A percentile compares a stretch with the other conserved stretches of the same genome.
Evolutionary conservation across 148 eudicot species (phyloP).

Genomic region (Rhododendron ferrugineum): DNA sequence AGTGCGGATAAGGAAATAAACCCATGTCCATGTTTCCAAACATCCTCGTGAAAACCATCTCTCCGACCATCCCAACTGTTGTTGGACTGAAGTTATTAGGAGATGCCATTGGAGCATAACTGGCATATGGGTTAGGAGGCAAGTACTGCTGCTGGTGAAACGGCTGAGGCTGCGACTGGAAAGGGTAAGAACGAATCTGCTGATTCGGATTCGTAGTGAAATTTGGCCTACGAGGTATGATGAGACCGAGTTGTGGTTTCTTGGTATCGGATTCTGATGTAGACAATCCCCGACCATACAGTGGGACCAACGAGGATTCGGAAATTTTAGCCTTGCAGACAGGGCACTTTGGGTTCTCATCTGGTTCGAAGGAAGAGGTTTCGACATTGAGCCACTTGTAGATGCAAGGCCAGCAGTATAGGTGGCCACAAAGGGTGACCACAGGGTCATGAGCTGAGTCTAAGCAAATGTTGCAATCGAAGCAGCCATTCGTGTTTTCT

Average conservation of each 20-base stretch:
- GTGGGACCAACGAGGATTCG: conserved; percentile 55
- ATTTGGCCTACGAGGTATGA: conserved; percentile 61
- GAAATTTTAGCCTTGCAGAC: conserved; percentile 74
- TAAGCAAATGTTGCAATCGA: conserved; percentile 81
- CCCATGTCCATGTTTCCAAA: conserved; percentile 48
- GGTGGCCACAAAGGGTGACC: conserved; percentile 88
- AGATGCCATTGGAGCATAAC: neutral
- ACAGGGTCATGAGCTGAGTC: conserved; percentile 80
- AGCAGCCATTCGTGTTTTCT: conserved; percentile 36
- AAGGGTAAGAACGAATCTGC: conserved; percentile 6
- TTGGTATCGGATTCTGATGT: conserved; percentile 23
- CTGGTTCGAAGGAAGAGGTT: conserved; percentile 41
- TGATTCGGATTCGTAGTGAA: conserved; percentile 20
- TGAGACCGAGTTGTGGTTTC: conserved; percentile 24
- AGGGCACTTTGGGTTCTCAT: conserved; percentile 55
- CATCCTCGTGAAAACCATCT: conserved; percentile 62
- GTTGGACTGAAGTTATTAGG: conserved; percentile 36
- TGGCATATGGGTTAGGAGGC: conserved; percentile 19
- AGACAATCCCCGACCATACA: conserved; percentile 61
- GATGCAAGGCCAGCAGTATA: conserved; percentile 91
- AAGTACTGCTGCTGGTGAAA: conserved; percentile 30
- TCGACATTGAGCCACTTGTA: conserved; percentile 73
- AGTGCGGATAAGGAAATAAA: conserved; percentile 41
- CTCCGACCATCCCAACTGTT: conserved; percentile 59
- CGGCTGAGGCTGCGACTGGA: conserved; percentile 20